Base-by-base conservation (phyloP, 164 flowering plant genomes). In the Umbellularia californica region DNA sequence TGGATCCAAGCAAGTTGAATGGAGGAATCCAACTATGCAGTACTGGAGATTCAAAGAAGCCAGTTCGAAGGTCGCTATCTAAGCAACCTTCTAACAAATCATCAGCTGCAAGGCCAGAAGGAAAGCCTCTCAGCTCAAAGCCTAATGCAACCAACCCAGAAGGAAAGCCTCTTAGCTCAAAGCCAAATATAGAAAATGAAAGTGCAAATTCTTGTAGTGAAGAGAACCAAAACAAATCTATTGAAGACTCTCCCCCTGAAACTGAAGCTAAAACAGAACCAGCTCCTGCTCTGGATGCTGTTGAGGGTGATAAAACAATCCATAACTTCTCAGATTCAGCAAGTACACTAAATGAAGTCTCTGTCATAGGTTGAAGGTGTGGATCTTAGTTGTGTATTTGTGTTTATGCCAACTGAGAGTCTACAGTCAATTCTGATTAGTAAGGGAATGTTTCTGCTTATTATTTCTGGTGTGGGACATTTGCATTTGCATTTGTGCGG, bases 41-140 rank as follows among this genome's bases (percentile, higher is more conserved):
- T 27, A 78, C 72, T 25, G 80, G 80, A 52, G 85, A 77, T 50
- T 47, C 50, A 55, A 89, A 84, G 75, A 85, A 79, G 70, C 68
- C 85, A 5, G 15, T 80, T n/a, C 83, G 75, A 55, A 89, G 82
- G 71, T 82, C 94, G 5, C 84, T 82, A 27, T 9, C 91, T 23
- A 89, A 83, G 79, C 80, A 77, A 69, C 85, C 88, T 7, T 65
- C 91, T 58, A 81, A 76, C 67, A 83, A 83, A 70, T 69, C 80
- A 3, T 20, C 62, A 15, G 33, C 50, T 3, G 22, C 78, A 30
- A 86, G 82, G 77, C 70, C 78, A 50, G 86, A 81, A 79, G 82
- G 28, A 74, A 87, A 83, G 65, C 76, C 78, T 72, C 65, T 58
- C 27, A 81, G 77, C 66, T 50, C 81, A 58, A 83, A 82, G 75